These are phyloP conservation scores for Thalassiosira profunda DNA, from an alignment of 108 stramenopile species.

Conservation along the genomic window DNA sequence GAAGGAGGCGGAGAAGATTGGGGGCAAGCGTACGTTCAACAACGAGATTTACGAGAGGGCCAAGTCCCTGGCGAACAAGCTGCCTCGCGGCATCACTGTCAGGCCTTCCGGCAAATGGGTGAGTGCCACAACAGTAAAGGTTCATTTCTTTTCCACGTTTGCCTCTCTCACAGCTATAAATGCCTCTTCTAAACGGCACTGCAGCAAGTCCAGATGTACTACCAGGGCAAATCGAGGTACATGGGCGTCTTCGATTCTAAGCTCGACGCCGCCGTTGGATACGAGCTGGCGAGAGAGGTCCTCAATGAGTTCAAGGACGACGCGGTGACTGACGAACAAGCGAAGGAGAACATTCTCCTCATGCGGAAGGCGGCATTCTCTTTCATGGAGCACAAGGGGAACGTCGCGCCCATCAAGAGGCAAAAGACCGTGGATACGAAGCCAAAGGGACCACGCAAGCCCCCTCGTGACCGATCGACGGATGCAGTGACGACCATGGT, in stretches of 20 bases:
- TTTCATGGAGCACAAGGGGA: not conserved
- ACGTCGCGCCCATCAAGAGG: not conserved
- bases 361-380: constrained; percentile 29
- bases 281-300: constrained; percentile 62
- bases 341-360: constrained; percentile 12
- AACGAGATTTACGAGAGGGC: constrained; percentile 9
- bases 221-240: constrained; percentile 82
- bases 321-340: constrained; percentile 12
- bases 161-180: constrained; percentile 1
- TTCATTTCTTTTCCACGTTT: not conserved
- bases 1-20: too few relatives aligned
- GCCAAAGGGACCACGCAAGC: not conserved
- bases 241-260: constrained; percentile 87
- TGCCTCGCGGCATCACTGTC: constrained; percentile 76
- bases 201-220: constrained; percentile 89
- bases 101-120: constrained; percentile 86
- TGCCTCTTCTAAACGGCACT: too few relatives aligned
- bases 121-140: not conserved
- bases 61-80: not conserved
- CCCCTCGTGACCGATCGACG: too few relatives aligned
- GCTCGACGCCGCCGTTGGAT: constrained; percentile 80
- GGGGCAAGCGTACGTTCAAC: constrained; percentile 4
- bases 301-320: constrained; percentile 2
- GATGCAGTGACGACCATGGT: too few relatives aligned
- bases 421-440: not conserved